Percentiles rank a stretch among this genome's conserved stretches.
Evolutionary conservation across 441 rosid genomes (phyloP).

Genomic region (Daphne laureola): DNA sequence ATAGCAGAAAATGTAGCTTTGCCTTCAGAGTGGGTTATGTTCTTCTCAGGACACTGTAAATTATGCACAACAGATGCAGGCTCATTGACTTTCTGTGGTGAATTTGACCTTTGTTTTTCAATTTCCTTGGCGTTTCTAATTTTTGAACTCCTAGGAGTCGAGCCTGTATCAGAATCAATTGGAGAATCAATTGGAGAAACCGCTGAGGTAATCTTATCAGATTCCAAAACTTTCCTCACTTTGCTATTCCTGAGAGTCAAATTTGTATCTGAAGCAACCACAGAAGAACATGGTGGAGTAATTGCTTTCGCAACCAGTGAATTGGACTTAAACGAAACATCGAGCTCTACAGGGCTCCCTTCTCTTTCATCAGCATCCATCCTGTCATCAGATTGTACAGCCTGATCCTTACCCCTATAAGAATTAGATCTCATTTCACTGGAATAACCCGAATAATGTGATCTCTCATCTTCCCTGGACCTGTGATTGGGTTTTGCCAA

Average conservation of each 20-base stretch:
- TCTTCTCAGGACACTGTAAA: constrained; percentile 24
- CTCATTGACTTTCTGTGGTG: constrained; percentile 22
- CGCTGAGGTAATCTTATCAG: constrained; percentile 16
- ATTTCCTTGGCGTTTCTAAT: constrained; percentile 30
- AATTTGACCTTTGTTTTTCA: constrained; percentile 27
- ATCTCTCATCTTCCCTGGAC: constrained; percentile 42
- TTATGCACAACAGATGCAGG: constrained; percentile 18
- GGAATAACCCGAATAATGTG: constrained; percentile 25
- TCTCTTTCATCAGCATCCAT: constrained; percentile 38
- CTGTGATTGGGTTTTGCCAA: constrained; percentile 37
- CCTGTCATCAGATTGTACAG: constrained; percentile 24
- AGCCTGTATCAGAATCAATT: constrained; percentile 23
- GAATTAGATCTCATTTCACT: constrained; percentile 38
- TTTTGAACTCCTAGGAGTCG: constrained; percentile 43
- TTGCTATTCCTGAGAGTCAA: constrained; percentile 41
- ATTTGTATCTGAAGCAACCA: constrained; percentile 24
- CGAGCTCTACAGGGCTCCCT: constrained; percentile 61
- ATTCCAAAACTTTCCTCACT: constrained; percentile 30
- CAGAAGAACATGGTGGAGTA: constrained; percentile 32
- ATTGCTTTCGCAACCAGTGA: constrained; percentile 71
- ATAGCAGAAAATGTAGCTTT: constrained; percentile 19
- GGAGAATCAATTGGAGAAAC: constrained; percentile 21
- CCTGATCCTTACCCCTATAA: constrained; percentile 44
- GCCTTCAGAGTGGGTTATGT: constrained; percentile 26
- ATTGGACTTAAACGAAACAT: constrained; percentile 81